Base-by-base conservation (phyloP, 768 basidiomycete species). In the Dentipellis fragilis region DNA sequence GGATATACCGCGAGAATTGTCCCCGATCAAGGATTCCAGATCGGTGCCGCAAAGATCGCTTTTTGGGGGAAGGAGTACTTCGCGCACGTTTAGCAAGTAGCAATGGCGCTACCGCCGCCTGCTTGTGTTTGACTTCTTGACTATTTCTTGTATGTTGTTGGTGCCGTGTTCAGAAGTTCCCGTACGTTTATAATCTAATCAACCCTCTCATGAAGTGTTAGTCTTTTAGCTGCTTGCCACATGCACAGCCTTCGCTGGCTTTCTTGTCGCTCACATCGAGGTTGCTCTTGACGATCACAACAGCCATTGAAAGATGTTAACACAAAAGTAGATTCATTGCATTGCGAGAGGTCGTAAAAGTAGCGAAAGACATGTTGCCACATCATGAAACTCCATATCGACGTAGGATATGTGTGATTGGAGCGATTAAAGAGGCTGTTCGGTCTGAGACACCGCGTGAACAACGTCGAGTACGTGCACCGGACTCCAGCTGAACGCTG, bases 381-480 rank as follows among this genome's bases (percentile, higher is more conserved):
- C 80, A 73, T 73, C 83, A 89, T 89, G 87, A 90, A 90, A 89
- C 87, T 86, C 85, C 79, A 19, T 78, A 72, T 80, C 82, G 63
- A 79, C 85, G 84, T 89, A 67, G 72, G 60, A 66, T 66, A 55
- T 72, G 67, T 74, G 85, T 78, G 82, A 83, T 83, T 68, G 74
- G 85, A 89, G 87, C 80, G 87, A 89, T 90, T 89, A 89, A 80
- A 68, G 75, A 76, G 87, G 87, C 83, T 72, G 70, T 58, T 52
- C 51, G 29, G 54, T 85, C 77, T 78, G 60, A 68, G 74, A 81
- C 81, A 75, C 68, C 67, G 62, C 58, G 52, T 59, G 59, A 46
- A 53, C 57, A 63, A 59, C 78, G 76, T 73, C 64, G 51, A 60
- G 57, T 63, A 76, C 75, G 59, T 66, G 67, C 62, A 67, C 74